Base-by-base conservation (phyloP, 495 filamentous ascomycete species). In the Penicillium verhagenii region DNA sequence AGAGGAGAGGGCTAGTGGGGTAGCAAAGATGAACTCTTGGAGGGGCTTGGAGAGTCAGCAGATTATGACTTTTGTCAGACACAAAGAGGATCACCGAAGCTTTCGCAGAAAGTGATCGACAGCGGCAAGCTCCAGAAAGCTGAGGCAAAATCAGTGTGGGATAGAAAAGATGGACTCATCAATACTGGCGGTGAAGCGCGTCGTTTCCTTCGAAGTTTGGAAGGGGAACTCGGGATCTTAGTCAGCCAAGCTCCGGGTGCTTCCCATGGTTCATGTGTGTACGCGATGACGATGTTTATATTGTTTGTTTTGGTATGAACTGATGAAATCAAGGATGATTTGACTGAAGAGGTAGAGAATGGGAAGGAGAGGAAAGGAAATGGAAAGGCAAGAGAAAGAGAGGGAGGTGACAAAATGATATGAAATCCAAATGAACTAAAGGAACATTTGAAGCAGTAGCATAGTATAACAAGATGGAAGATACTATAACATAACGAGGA, bases 161-260 rank as follows among this genome's bases (percentile, higher is more conserved):
- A 38, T 43, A 45, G 40, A 54, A 44, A 60, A 57, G 44, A 58
- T 14, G 11, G 50, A 20, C 25, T 50, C 31, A 37, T 50, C 31
- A 42, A 52, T 28, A 53, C 65, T 68, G 65, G 69, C 69, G 69
- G 69, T 72, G 69, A 66, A 62, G 55, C 52, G 61, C 53, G 61
- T 60, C 53, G 61, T 60, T 38, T 57, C 40, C 29, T 44, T 61
- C 44, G 47, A 47, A 45, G 50, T 56, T 44, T 38, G 48, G 29
- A 51, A 33, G 42, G 45, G 45, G 26, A 46, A 47, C 45, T 65
- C 54, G 60, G 33, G 49, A 24, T 52, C 42, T 60, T 58, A 58
- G 59, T 61, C 59, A 61, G 40, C 59, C 24, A 21, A 47, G 49
- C 53, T 53, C 42, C 29, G 16, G 33, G 35, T 18, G 47, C 19